phyloP scores from a whole-genome alignment of 148 eudicot species.

The Persicaria maculosa region DNA sequence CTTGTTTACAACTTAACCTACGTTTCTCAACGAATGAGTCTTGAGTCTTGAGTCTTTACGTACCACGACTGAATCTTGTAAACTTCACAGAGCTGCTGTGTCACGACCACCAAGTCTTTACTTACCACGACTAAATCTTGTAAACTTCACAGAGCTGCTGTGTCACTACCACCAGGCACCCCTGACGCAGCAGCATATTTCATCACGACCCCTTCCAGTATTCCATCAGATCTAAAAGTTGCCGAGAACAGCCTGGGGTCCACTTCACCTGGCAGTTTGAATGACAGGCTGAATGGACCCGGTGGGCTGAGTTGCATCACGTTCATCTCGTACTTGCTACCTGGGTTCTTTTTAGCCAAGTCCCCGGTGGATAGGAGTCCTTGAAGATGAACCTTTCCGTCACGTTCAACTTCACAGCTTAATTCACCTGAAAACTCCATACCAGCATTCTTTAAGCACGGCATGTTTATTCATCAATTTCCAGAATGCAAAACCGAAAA shows the following conservation, averaged over 20 bases:
- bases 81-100: too few species aligned
- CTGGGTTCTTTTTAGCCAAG: conserved; percentile 27
- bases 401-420: conserved; percentile 66
- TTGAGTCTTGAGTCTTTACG: too few species aligned
- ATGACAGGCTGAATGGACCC: conserved; percentile 61
- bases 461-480: too few species aligned
- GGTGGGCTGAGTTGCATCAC: conserved; percentile 55
- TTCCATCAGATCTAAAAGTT: conserved; percentile 58
- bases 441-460: not conserved
- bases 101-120: not conserved
- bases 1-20: not conserved
- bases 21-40: not conserved
- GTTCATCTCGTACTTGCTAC: conserved; percentile 30
- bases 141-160: not conserved
- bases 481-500: too few species aligned
- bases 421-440: conserved; percentile 48
- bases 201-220: conserved; percentile 63
- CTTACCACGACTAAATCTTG: not conserved
- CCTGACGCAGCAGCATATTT: conserved; percentile 20
- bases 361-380: conserved; percentile 37
- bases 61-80: too few species aligned
- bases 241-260: conserved; percentile 60
- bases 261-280: conserved; percentile 76
- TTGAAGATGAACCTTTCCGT: conserved; percentile 60
- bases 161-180: conserved; percentile 22